A percentile compares a stretch with the other conserved stretches of the same genome.
These are phyloP conservation scores for Quillaja saponaria DNA, from an alignment of 306 rosid species.

Conservation along the genomic window DNA sequence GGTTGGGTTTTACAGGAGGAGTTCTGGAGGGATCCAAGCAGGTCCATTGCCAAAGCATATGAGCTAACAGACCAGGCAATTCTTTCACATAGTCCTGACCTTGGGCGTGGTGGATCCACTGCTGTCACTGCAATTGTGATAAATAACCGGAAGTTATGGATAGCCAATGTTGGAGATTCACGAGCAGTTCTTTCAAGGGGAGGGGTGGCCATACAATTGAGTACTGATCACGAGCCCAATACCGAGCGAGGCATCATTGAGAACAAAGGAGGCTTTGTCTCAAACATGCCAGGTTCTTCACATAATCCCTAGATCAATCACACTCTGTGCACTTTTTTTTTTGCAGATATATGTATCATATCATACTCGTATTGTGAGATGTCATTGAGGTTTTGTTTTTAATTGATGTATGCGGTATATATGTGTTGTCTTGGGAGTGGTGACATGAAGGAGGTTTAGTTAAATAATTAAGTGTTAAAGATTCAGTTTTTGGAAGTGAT, in stretches of 20 bases:
- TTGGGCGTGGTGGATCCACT: constrained; percentile 79
- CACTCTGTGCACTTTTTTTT: constrained; percentile 2
- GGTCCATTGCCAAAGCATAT: constrained; percentile 61
- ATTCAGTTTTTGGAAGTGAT: too few relatives aligned
- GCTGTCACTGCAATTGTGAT: constrained; percentile 74
- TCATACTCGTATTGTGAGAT: constrained; percentile 11
- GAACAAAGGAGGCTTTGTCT: constrained; percentile 88
- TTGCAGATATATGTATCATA: background rate
- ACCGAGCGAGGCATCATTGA: constrained; percentile 76
- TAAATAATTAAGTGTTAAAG: too few relatives aligned
- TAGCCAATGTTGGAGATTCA: constrained; percentile 82
- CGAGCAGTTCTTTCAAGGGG: constrained; percentile 68
- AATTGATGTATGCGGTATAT: constrained; percentile 1
- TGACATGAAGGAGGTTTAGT: background rate
- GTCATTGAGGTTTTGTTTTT: constrained; percentile 14
- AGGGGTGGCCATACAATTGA: constrained; percentile 69
- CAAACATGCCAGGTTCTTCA: constrained; percentile 89
- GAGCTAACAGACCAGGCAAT: constrained; percentile 71
- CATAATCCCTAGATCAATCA: constrained; percentile 27
- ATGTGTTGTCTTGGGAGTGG: background rate
- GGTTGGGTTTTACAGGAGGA: constrained; percentile 48
- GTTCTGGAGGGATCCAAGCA: constrained; percentile 60
- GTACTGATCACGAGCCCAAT: constrained; percentile 77
- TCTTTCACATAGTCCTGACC: constrained; percentile 66
- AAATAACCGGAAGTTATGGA: constrained; percentile 57